Evolutionary conservation across 495 filamentous ascomycete species (phyloP), one percentile per base, ranked within the genome.

Genomic region (Pyrenula aspistea): DNA sequence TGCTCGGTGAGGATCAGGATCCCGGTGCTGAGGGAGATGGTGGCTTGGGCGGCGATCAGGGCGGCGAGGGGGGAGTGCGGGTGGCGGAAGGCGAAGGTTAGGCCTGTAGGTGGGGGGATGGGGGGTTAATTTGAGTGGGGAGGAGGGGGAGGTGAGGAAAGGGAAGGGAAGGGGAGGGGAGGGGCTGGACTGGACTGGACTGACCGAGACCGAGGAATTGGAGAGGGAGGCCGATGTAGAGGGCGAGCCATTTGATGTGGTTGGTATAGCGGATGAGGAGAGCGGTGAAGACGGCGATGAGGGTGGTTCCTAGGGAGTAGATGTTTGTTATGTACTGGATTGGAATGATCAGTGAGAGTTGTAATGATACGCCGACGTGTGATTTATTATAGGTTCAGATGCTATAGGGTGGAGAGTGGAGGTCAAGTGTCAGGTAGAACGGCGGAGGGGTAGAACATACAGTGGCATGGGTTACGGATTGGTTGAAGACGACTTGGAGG

Each of bases 121-220:
- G 82, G 61, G 89, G 88, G 69, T 89, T 84, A 65, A 91, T 87
- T 67, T 90, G 85, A 61, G 80, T 84, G 82, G 89, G 87, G 68
- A 89, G 71, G 22, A 91, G 69, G 65, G 83, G 88, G 22, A 83
- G 85, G 51, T 88, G 73, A 51, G 73, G 62, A 19, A 68, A 67
- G 25, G 76, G 70, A 56, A 79, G 70, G 51, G 85, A 82, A 25
- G 86, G 82, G 77, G 88, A 89, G 59, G 72, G 77, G 60, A 75
- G 87, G 78, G 87, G 78, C 55, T 86, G 75, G 15, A n/a, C n/a
- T n/a, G n/a, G n/a, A n/a, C n/a, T n/a, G n/a, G n/a, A n/a, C n/a
- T n/a, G n/a, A n/a, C 86, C 78, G 0, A 82, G 77, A 1, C 84
- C 77, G 22, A 87, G 77, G 31, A 85, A 72, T 64, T 77, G 72